phyloP scores from a whole-genome alignment of 495 filamentous ascomycete genomes.

The Xylaria cubensis region DNA sequence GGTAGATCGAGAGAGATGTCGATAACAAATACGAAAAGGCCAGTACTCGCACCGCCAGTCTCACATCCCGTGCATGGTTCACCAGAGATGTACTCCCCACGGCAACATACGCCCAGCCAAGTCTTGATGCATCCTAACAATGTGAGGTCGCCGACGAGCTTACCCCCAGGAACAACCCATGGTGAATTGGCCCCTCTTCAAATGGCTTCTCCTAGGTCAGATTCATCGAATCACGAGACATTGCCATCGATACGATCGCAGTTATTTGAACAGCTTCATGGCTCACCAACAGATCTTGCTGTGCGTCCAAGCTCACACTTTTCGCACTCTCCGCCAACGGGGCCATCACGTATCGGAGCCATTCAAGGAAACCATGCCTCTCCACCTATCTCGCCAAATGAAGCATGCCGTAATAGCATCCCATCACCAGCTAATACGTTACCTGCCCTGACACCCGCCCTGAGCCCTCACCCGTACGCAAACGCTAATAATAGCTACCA shows the following conservation, averaged over 20 bases:
- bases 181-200: slow-evolving; percentile 60
- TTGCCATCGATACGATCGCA: slow-evolving; percentile 56
- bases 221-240: slow-evolving; percentile 46
- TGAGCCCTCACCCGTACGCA: slow-evolving; percentile 39
- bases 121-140: slow-evolving; percentile 41
- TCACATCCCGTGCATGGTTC: slow-evolving; percentile 37
- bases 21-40: slow-evolving; percentile 33
- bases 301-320: slow-evolving; percentile 36
- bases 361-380: slow-evolving; percentile 44
- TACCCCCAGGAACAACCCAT: slow-evolving; percentile 38
- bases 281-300: slow-evolving; percentile 37
- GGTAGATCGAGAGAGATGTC: slow-evolving; percentile 29
- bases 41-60: slow-evolving; percentile 40
- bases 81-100: slow-evolving; percentile 36
- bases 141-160: slow-evolving; percentile 41
- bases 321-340: slow-evolving; percentile 44
- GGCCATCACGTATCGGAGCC: slow-evolving; percentile 32
- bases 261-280: slow-evolving; percentile 46
- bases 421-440: slow-evolving; percentile 41
- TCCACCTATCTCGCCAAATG: slow-evolving; percentile 51
- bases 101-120: slow-evolving; percentile 32
- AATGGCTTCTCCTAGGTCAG: slow-evolving; percentile 52
- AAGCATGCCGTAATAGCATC: slow-evolving; percentile 39
- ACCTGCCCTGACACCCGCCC: slow-evolving; percentile 33
- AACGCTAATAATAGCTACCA: slow-evolving; percentile 33